Evolutionary conservation across 2,329 filamentous ascomycete genomes (phyloP), one percentile per base, ranked within the genome.

Genomic region (Botryosphaeria dothidea): DNA sequence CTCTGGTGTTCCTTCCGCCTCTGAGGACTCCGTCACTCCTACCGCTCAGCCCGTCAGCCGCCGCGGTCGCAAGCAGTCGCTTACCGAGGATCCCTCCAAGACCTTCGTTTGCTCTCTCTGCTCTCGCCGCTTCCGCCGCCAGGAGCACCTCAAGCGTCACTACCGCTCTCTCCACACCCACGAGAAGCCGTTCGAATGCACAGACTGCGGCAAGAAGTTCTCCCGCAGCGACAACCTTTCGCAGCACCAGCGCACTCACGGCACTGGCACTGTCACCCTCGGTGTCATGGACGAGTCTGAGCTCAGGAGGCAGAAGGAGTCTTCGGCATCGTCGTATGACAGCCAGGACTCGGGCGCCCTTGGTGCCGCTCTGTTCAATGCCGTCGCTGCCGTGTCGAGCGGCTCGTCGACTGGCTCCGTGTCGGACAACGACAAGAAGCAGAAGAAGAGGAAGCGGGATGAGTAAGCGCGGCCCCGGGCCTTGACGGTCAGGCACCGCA

Each of bases 191-290:
- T 99, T 98, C 74, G 92, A 96, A 82, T 99, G 95, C 85, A 87
- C 89, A 70, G 94, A 99, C 82, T 99, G 95, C 75, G 94, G 95
- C 72, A 99, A 99, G 90, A 97, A 96, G 84, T 99, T 98, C 83
- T 98, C 94, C 21, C 90, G 95, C 73, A 96, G 92, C 72, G 95
- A 99, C 82, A 99, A 99, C 84, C 87, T 99, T 17, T 92, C 93
- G 25, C 95, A 99, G 81, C 95, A 99, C 77, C 90, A 95, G 69
- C 89, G 95, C 68, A 99, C 95, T 4, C 95, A 99, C 75, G 93
- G 93, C 65, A 90, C 89, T 66, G 92, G 93, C 67, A 92, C 93
- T 67, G 91, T 97, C 69, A 89, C 96, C 73, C 94, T 98, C 90
- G 92, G 92, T 73, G 86, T 97, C 57, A 84, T 96, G 57, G 92